phyloP scores from a whole-genome alignment of 768 basidiomycete species.

The Phlebiopsis flavidoalba region DNA sequence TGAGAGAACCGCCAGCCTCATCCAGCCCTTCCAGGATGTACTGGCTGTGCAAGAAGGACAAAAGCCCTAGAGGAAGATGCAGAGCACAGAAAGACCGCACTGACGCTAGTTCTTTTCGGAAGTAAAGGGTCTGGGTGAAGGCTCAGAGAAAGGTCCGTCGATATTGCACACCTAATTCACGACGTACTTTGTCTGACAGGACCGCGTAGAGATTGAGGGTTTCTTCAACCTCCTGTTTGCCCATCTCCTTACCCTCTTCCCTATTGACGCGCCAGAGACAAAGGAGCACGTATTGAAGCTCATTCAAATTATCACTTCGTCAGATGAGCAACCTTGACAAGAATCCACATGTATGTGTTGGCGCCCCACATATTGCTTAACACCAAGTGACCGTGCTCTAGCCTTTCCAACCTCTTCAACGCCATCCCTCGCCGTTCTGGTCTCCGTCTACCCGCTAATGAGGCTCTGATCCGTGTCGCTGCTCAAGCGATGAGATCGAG shows the following conservation, averaged over 20 bases:
- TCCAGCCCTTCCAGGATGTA: constrained; percentile 62
- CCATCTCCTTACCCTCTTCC: constrained; percentile 61
- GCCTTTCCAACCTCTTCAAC: constrained; percentile 82
- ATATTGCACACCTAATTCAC: not conserved
- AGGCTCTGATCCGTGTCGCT: constrained; percentile 55
- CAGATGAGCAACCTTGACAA: constrained; percentile 52
- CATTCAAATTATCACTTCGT: constrained; percentile 49
- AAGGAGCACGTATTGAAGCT: constrained; percentile 45
- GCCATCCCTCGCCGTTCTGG: constrained; percentile 61
- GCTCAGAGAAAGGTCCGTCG: constrained; percentile 65
- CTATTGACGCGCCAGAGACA: constrained; percentile 49
- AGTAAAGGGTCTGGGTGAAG: constrained; percentile 68
- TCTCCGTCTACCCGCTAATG: constrained; percentile 59
- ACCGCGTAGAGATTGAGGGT: constrained; percentile 66
- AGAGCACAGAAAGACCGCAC: constrained; percentile 44
- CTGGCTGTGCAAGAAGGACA: constrained; percentile 47
- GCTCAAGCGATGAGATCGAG: constrained; percentile 56
- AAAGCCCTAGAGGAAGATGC: constrained; percentile 53
- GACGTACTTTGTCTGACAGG: not conserved
- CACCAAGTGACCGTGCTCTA: constrained; percentile 21
- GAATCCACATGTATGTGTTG: constrained; percentile 68
- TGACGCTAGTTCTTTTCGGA: constrained; percentile 58
- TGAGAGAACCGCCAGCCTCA: constrained; percentile 47
- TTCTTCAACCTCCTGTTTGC: constrained; percentile 83
- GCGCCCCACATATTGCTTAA: constrained; percentile 5